Conservation (phyloP, 208 protist genomes). For the Angomonas ambiguus region DNA sequence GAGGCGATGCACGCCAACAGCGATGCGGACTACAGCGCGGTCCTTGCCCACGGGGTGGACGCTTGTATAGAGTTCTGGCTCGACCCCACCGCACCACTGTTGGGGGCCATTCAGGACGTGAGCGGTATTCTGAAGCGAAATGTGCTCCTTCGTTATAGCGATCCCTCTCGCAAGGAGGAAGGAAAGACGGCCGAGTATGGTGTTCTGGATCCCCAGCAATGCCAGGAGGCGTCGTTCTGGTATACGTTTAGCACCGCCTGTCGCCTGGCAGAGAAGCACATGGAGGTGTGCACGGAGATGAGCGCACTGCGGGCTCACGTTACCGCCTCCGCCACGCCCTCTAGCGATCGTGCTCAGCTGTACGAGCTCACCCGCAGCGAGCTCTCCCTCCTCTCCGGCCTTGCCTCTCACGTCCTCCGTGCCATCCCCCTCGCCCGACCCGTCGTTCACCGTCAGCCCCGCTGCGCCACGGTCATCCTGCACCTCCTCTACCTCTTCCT, state of each 20-base stretch:
- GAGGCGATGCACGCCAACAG: conserved; percentile 68
- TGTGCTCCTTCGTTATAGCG: conserved; percentile 24
- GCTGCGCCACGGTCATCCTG: conserved; percentile 43
- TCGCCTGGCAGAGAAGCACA: conserved; percentile 38
- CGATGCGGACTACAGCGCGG: conserved; percentile 30
- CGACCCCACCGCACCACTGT: conserved; percentile 30
- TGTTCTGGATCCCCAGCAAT: conserved; percentile 28
- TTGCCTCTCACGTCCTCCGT: conserved; percentile 24
- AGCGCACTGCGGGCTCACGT: conserved; percentile 22
- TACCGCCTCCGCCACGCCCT: conserved; percentile 4
- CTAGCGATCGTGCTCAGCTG: conserved; percentile 35
- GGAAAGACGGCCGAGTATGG: neutral
- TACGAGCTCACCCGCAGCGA: conserved; percentile 69
- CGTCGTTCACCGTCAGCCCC: conserved; percentile 37
- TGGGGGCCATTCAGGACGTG: conserved; percentile 69
- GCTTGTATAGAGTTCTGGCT: conserved; percentile 62
- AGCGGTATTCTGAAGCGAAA: conserved; percentile 49
- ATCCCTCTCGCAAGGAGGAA: neutral
- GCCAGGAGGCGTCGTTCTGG: conserved; percentile 62
- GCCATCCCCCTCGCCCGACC: conserved; percentile 46
- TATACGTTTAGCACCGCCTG: conserved; percentile 34
- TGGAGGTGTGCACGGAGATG: conserved; percentile 34
- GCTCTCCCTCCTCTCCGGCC: conserved; percentile 29
- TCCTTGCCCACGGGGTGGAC: conserved; percentile 34
- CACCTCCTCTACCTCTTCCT: conserved; percentile 42